A percentile compares a stretch with the other conserved stretches of the same genome.
These are phyloP conservation scores for Dothistroma pini DNA, from an alignment of 2,329 filamentous ascomycete species.

Conservation along the genomic window DNA sequence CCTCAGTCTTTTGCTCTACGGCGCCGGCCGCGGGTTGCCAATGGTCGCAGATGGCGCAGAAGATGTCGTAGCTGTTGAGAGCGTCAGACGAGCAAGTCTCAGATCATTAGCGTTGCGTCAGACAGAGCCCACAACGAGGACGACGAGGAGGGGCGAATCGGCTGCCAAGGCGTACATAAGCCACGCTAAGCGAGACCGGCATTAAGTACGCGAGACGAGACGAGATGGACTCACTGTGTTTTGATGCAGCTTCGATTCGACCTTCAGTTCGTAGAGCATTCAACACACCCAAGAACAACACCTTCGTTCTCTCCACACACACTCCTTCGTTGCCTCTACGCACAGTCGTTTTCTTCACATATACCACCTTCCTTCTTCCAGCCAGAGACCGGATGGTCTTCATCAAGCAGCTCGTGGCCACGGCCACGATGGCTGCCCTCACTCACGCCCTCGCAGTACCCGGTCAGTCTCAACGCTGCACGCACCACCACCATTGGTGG, in stretches of 20 bases:
- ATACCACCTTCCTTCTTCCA: neutral
- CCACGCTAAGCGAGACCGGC: neutral
- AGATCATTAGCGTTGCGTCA: neutral
- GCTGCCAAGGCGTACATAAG: neutral
- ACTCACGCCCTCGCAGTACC: conserved; percentile 47
- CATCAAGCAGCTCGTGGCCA: conserved; percentile 40
- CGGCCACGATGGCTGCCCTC: conserved; percentile 47
- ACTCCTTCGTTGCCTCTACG: neutral
- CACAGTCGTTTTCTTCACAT: neutral
- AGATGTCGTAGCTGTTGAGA: neutral
- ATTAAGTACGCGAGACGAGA: conserved; percentile 1
- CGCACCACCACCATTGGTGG: conserved; percentile 17
- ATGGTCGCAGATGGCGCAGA: neutral
- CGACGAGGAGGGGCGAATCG: neutral
- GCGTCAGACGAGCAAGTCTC: neutral
- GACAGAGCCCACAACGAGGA: neutral
- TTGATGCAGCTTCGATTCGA: neutral
- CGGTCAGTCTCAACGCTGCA: neutral
- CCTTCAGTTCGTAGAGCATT: neutral
- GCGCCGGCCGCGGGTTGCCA: neutral
- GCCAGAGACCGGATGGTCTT: neutral
- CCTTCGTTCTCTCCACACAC: neutral
- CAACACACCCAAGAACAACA: neutral
- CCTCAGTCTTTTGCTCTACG: neutral
- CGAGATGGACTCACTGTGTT: neutral